A percentile compares a stretch with the other conserved stretches of the same genome.
phyloP scores from a whole-genome alignment of 2,329 filamentous ascomycete genomes.

The Cytospora leucostoma region DNA sequence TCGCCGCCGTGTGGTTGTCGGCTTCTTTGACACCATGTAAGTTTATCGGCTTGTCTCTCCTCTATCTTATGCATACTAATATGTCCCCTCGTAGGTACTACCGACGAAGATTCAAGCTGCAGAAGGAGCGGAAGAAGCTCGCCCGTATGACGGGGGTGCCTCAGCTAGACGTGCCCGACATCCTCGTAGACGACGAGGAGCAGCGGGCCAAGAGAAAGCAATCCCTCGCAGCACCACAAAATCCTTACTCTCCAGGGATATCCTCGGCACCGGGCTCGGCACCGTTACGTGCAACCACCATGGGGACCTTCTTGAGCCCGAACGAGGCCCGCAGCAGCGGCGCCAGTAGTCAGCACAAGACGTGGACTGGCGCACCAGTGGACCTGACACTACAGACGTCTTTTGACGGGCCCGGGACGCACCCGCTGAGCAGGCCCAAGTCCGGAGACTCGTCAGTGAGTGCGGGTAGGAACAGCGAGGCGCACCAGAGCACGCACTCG shows the following conservation, averaged over 20 bases:
- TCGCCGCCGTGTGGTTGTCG: conserved; percentile 82
- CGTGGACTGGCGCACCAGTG: conserved; percentile 45
- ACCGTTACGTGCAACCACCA: conserved; percentile 28
- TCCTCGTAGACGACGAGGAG: conserved; percentile 81
- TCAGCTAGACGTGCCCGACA: conserved; percentile 82
- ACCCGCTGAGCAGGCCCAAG: conserved; percentile 58
- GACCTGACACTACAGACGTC: conserved; percentile 48
- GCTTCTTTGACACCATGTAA: conserved; percentile 91
- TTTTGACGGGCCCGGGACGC: conserved; percentile 37
- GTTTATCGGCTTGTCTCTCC: conserved; percentile 33
- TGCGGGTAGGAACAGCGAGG: conserved; percentile 36
- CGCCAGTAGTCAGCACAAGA: conserved; percentile 40
- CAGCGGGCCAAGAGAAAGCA: conserved; percentile 39
- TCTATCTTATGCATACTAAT: conserved; percentile 3
- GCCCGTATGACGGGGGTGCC: conserved; percentile 78
- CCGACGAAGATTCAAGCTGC: conserved; percentile 77
- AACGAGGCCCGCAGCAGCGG: conserved; percentile 39
- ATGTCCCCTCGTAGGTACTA: conserved; percentile 60
- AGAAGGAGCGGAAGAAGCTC: conserved; percentile 69
- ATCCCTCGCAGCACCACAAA: conserved; percentile 20
- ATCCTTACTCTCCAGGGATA: conserved; percentile 16
- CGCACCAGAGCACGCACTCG: conserved; percentile 48
- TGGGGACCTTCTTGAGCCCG: conserved; percentile 40
- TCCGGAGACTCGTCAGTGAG: conserved; percentile 37
- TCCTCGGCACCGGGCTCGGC: conserved; percentile 33